These are phyloP conservation scores for Rhodotorula sp. DNA, from an alignment of 1,284 basidiomycete species.

Conservation along the genomic window DNA sequence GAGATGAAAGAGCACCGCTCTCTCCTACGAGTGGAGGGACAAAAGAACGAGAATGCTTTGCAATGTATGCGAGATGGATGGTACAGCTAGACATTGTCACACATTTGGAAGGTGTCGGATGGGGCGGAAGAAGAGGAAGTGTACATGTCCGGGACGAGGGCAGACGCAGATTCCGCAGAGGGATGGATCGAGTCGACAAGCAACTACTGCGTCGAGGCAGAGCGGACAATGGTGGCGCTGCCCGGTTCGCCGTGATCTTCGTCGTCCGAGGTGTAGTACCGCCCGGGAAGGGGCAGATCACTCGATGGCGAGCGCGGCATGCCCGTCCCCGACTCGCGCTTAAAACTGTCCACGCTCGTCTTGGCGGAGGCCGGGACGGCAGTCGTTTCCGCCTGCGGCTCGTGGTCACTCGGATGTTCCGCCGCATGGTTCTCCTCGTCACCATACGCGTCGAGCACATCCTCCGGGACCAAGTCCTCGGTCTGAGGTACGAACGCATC, in stretches of 20 bases:
- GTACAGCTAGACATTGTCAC: no score
- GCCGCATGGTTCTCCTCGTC: constrained; percentile 11
- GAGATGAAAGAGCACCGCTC: not conserved
- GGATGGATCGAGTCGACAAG: no score
- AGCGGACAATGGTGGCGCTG: constrained; percentile 26
- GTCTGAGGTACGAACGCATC: constrained; percentile 29
- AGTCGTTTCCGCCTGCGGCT: not conserved
- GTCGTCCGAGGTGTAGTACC: constrained; percentile 22
- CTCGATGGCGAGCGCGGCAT: constrained; percentile 22
- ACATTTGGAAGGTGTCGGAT: no score
- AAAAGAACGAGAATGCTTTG: no score
- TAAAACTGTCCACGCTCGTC: constrained; percentile 2
- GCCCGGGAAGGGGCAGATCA: constrained; percentile 2
- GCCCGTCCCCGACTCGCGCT: not conserved
- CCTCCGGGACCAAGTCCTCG: constrained; percentile 26
- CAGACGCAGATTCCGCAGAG: no score
- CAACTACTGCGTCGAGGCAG: not conserved
- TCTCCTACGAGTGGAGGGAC: no score
- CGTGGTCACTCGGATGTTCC: no score
- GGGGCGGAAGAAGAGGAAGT: not conserved
- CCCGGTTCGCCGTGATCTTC: constrained; percentile 32
- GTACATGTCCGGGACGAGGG: not conserved
- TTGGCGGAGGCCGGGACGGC: constrained; percentile 17
- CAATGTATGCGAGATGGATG: not conserved
- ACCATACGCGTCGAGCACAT: constrained; percentile 26